Evolutionary conservation across 1,284 basidiomycete species (phyloP), one percentile per base, ranked within the genome.

Genomic region (Ceratobasidium sp.): DNA sequence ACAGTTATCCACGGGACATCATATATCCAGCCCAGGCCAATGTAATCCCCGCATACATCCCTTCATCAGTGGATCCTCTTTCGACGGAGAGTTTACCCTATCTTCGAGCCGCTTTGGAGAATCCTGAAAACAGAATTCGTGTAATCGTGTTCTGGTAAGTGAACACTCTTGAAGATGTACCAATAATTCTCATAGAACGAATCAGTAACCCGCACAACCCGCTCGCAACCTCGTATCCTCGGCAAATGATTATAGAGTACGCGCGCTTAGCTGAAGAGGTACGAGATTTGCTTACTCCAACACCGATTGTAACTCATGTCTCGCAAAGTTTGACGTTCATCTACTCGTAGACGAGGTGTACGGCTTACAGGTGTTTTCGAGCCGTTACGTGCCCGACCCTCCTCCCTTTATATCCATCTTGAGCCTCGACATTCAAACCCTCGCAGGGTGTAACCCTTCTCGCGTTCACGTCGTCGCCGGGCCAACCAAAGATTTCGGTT

Each of bases 141-240:
- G 71, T 47, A 3, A 53, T 74, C 33, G 35, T 74, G 3, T 49
- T 74, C 17, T 74, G 71, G 71, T 74, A 28, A 61, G 42, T 28
- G 20, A 6, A 6, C 47, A 17, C n/a, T n/a, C n/a, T n/a, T n/a
- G n/a, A n/a, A n/a, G n/a, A n/a, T n/a, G n/a, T n/a, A n/a, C n/a
- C n/a, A n/a, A n/a, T n/a, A n/a, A n/a, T n/a, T n/a, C n/a, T n/a
- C n/a, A n/a, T n/a, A n/a, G n/a, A n/a, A 49, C 20, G 20, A 6
- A 17, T 6, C 26, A 73, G 76, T 37, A 77, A 77, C 51, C 76
- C 76, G 4, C 76, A 77, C 51, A 77, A 77, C 63, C 76, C 76
- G 20, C 61, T 77, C 8, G 76, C 61, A 31, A 37, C 47, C 4
- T 53, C 68, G 11, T 67, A 77, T 51, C 69, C 68, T 13, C 23